Evolutionary conservation across 2,329 filamentous ascomycete species (phyloP).

Genomic region (Ophiostoma pallidulum): DNA sequence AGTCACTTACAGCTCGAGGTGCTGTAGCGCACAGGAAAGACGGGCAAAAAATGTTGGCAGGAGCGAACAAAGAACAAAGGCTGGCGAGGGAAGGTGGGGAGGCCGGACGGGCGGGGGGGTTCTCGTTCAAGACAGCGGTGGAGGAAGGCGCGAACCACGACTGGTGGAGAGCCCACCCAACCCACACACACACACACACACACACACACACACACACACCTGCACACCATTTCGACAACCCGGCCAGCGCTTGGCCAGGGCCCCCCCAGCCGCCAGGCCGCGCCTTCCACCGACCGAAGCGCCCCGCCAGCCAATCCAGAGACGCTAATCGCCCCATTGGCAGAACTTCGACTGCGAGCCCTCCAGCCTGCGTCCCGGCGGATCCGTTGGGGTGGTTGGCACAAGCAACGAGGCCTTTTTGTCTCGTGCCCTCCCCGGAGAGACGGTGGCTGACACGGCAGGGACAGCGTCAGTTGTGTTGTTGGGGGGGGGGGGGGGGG

Average conservation of each 20-base stretch:
- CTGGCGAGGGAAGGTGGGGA: conserved; percentile 2
- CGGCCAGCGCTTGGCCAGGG: conserved; percentile 1
- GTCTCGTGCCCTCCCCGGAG: neutral
- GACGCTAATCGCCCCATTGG: conserved; percentile 2
- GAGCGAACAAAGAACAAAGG: neutral
- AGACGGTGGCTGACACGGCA: neutral
- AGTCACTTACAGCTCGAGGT: conserved; percentile 1
- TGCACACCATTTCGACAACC: neutral
- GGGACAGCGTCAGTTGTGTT: neutral
- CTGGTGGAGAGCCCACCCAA: neutral
- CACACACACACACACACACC: neutral
- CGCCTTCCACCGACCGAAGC: neutral
- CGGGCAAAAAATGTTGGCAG: neutral
- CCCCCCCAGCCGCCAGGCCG: neutral
- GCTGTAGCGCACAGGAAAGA: neutral
- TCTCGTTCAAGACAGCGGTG: neutral
- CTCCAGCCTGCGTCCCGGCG: conserved; percentile 12
- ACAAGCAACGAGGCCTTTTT: conserved; percentile 1
- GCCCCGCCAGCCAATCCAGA: conserved; percentile 10
- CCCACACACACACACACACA: neutral
- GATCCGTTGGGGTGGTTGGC: conserved; percentile 12
- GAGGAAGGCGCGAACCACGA: conserved; percentile 11
- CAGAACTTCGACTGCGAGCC: conserved; percentile 10
- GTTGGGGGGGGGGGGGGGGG: too few species aligned
- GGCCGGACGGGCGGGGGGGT: neutral